phyloP scores from a whole-genome alignment of 2,329 filamentous ascomycete species.

The Fusarium robinianum region DNA sequence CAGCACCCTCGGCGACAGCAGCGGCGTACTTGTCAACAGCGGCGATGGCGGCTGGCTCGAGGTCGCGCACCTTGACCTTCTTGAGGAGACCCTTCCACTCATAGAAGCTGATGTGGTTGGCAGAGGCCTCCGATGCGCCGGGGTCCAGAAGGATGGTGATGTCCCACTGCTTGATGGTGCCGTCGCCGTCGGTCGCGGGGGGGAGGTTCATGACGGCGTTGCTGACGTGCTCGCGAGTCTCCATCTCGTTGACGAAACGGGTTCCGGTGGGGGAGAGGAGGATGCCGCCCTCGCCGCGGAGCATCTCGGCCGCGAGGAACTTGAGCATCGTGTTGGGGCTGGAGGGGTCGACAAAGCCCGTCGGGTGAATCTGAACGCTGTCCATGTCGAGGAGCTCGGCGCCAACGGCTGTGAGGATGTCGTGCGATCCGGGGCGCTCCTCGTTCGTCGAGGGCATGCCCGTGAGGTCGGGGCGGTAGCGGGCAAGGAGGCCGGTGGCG shows the following conservation, averaged over 20 bases:
- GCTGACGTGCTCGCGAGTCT: slow-evolving; percentile 62
- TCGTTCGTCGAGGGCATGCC: slow-evolving; percentile 68
- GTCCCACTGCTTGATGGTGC: slow-evolving; percentile 57
- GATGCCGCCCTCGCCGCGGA: slow-evolving; percentile 66
- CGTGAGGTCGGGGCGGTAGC: slow-evolving; percentile 62
- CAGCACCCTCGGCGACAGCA: slow-evolving; percentile 45
- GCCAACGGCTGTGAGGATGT: slow-evolving; percentile 45
- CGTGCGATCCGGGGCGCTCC: slow-evolving; percentile 57
- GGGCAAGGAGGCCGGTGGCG: slow-evolving; percentile 57
- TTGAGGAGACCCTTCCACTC: slow-evolving; percentile 63
- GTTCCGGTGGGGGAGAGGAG: slow-evolving; percentile 52
- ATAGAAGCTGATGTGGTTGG: slow-evolving; percentile 65
- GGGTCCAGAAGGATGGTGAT: slow-evolving; percentile 63
- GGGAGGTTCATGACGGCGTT: slow-evolving; percentile 52
- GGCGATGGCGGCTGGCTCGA: slow-evolving; percentile 46
- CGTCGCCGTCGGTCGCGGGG: slow-evolving; percentile 38
- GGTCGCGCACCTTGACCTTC: slow-evolving; percentile 58
- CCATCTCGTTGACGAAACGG: slow-evolving; percentile 66
- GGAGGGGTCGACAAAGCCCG: slow-evolving; percentile 63
- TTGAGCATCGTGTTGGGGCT: slow-evolving; percentile 54
- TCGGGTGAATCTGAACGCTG: slow-evolving; percentile 67
- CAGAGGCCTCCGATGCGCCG: slow-evolving; percentile 55
- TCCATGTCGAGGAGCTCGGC: slow-evolving; percentile 56
- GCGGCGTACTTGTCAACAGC: slow-evolving; percentile 56
- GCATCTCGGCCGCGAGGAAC: slow-evolving; percentile 65